phyloP scores from a whole-genome alignment of 202 grass and related monocot genomes.

The Saccharum hybrid region DNA sequence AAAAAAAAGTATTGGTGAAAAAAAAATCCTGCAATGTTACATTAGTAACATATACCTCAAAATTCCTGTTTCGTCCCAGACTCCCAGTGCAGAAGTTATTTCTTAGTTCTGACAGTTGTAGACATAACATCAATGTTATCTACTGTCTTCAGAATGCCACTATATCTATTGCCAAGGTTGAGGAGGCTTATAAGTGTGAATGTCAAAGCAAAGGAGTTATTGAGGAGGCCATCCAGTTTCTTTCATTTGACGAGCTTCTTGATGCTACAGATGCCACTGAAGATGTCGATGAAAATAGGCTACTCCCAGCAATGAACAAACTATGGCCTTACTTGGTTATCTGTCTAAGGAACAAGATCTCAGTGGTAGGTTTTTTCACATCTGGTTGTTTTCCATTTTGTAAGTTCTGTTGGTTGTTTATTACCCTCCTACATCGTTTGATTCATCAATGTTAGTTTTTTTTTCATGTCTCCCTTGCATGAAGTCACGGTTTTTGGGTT shows the following conservation, averaged over 20 bases:
- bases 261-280: constrained; percentile 61
- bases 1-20: constrained; percentile 6
- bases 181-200: constrained; percentile 88
- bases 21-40: background rate
- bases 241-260: constrained; percentile 72
- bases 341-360: constrained; percentile 92
- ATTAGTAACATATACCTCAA: constrained; percentile 27
- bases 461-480: constrained; percentile 7
- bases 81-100: background rate
- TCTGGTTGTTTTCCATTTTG: constrained; percentile 17
- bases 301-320: constrained; percentile 94
- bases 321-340: constrained; percentile 93
- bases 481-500: background rate
- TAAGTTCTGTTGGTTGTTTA: background rate
- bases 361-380: constrained; percentile 62
- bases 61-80: constrained; percentile 18
- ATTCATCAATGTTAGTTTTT: constrained; percentile 8
- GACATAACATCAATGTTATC: constrained; percentile 22
- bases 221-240: constrained; percentile 66
- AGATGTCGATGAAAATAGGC: constrained; percentile 81
- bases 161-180: constrained; percentile 74
- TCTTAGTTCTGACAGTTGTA: constrained; percentile 26
- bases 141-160: constrained; percentile 56
- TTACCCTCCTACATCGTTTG: constrained; percentile 30
- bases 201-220: constrained; percentile 73